These are phyloP conservation scores for Viola pubescens DNA, from an alignment of 441 rosid genomes.

Conservation along the genomic window DNA sequence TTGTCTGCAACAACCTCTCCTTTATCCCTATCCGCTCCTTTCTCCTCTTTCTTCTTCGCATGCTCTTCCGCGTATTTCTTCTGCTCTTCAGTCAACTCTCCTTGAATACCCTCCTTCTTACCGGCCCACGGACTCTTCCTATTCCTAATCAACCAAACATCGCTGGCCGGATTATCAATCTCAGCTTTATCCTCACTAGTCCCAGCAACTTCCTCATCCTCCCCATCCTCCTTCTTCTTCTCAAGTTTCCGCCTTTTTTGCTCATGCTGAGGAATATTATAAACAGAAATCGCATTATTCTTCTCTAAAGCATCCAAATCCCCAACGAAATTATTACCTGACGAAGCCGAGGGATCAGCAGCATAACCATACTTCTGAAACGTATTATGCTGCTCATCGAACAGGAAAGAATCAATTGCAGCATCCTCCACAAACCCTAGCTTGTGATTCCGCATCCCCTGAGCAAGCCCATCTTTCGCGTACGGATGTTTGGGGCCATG, in stretches of 20 bases:
- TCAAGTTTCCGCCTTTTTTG: slow-evolving; percentile 74
- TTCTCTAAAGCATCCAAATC: slow-evolving; percentile 60
- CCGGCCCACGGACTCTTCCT: slow-evolving; percentile 96
- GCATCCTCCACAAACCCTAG: slow-evolving; percentile 95
- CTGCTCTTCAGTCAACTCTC: slow-evolving; percentile 91
- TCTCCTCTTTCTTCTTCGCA: slow-evolving; percentile 94
- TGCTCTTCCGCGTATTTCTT: slow-evolving; percentile 94
- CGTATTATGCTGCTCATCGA: slow-evolving; percentile 94
- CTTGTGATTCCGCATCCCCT: slow-evolving; percentile 97
- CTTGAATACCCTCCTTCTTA: slow-evolving; percentile 76
- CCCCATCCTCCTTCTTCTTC: slow-evolving; percentile 36
- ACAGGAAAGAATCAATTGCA: slow-evolving; percentile 67
- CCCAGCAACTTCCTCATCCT: slow-evolving; percentile 23
- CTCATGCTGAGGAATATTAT: slow-evolving; percentile 71
- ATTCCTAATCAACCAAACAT: slow-evolving; percentile 70
- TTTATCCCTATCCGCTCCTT: slow-evolving; percentile 56
- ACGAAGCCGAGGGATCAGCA: slow-evolving; percentile 61
- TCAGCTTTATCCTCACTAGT: slow-evolving; percentile 33
- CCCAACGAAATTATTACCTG: slow-evolving; percentile 62
- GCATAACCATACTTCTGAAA: slow-evolving; percentile 88
- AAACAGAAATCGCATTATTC: slow-evolving; percentile 74
- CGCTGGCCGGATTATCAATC: slow-evolving; percentile 69
- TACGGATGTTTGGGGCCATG: slow-evolving; percentile 83
- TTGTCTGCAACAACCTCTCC: slow-evolving; percentile 77
- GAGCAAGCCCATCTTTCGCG: slow-evolving; percentile 91